phyloP scores from a whole-genome alignment of 208 protist species.

The Leishmania martiniquensis region DNA sequence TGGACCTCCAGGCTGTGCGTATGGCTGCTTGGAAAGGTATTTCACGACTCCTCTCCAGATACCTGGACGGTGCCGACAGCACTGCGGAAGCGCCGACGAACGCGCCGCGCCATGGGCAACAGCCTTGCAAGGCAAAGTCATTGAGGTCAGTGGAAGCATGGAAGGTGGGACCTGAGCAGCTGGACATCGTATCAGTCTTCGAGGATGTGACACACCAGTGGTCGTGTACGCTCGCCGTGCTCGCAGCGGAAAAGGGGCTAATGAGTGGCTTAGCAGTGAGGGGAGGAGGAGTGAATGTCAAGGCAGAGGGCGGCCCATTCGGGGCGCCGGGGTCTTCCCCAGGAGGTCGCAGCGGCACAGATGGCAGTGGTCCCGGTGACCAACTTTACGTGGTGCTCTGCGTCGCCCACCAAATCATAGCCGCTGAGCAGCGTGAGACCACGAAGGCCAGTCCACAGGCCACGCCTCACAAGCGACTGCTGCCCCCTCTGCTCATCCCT shows the following conservation, averaged over 20 bases:
- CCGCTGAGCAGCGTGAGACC: slow-evolving; percentile 19
- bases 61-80: slow-evolving; percentile 11
- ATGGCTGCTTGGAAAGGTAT: slow-evolving; percentile 20
- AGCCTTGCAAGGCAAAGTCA: neutral
- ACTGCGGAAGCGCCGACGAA: neutral
- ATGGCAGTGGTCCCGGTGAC: neutral
- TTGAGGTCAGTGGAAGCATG: neutral
- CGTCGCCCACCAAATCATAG: slow-evolving; percentile 25
- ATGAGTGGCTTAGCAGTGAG: neutral
- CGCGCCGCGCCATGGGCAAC: neutral
- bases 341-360: neutral
- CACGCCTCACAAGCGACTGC: neutral
- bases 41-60: slow-evolving; percentile 17
- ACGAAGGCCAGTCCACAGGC: neutral
- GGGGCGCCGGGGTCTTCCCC: neutral
- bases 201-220: slow-evolving; percentile 23
- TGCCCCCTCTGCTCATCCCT: slow-evolving; percentile 18
- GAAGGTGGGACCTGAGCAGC: neutral
- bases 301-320: neutral
- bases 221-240: neutral
- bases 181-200: slow-evolving; percentile 4
- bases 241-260: neutral
- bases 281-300: neutral
- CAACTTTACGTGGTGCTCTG: slow-evolving; percentile 37
- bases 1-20: slow-evolving; percentile 1